Percentiles rank a stretch among this genome's conserved stretches.
Conservation (phyloP, 176 grass and related monocot genomes). For the Eremochloa ophiuroides region DNA sequence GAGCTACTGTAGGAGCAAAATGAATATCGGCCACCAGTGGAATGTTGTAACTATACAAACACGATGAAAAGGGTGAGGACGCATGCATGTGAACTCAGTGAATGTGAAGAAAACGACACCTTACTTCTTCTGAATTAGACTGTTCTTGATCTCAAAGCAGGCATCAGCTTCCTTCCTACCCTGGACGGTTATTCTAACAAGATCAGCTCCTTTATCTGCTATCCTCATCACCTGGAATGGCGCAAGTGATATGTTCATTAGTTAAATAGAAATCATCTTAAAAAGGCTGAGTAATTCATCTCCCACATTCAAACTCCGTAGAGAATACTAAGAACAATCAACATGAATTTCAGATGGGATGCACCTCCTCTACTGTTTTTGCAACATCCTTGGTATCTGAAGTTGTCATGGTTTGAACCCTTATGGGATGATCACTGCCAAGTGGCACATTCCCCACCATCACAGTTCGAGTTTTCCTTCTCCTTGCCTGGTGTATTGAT, state of each 20-base stretch:
- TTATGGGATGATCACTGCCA: constrained; percentile 92
- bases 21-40: constrained; percentile 99
- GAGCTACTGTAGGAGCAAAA: constrained; percentile 89
- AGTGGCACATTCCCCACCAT: constrained; percentile 96
- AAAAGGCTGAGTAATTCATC: not conserved
- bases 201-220: constrained; percentile 92
- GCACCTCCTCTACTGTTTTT: constrained; percentile 88
- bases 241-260: not conserved
- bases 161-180: constrained; percentile 98
- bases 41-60: constrained; percentile 74
- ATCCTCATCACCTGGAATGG: constrained; percentile 91
- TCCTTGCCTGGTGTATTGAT: constrained; percentile 68
- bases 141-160: constrained; percentile 94
- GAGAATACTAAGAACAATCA: not conserved
- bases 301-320: not conserved
- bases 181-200: constrained; percentile 98
- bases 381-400: constrained; percentile 95
- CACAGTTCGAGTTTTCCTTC: constrained; percentile 90
- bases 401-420: constrained; percentile 98
- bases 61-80: constrained; percentile 6
- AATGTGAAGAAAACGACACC: constrained; percentile 23
- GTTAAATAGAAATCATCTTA: not conserved
- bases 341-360: constrained; percentile 5
- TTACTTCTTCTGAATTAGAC: constrained; percentile 97
- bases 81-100: not conserved